Evolutionary conservation across 2,329 filamentous ascomycete genomes (phyloP), one percentile per base, ranked within the genome.

Genomic region (Zasmidium citrigriseum): DNA sequence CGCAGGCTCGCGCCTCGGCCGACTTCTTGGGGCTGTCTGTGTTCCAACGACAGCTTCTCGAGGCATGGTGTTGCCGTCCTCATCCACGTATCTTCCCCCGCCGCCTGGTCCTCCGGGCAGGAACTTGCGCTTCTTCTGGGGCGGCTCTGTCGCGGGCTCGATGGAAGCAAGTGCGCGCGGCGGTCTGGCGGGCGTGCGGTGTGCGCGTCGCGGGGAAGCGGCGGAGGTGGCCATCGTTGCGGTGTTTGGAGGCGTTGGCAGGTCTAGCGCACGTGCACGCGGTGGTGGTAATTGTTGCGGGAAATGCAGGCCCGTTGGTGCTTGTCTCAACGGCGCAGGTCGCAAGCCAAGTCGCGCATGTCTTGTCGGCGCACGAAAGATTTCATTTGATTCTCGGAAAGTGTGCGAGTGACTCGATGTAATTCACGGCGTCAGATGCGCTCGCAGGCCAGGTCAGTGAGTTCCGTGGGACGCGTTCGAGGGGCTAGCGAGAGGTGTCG

Each of bases 101-200:
- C 92, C 92, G 41, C 91, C 91, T 58, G 91, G 89, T 2, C 91
- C 92, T 49, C 92, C 92, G 29, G 93, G 91, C 49, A 96, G 84
- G 77, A 96, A 97, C 75, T 75, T 78, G 61, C 75, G 75, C 68
- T 73, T 74, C 74, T 81, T 81, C 73, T 63, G 68, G 24, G 76
- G 74, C 27, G 77, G 76, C 53, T 76, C 77, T 18, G 75, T 76
- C 59, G 76, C 74, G 47, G 74, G 61, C 54, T 67, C 68, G 46
- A 64, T 67, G 10, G 63, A 63, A 16, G 67, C 64, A 27, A 65
- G 66, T 16, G 67, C 63, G 53, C 65, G 68, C 46, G 64, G 57
- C 14, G 64, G 56, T 20, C 70, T 62, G 23, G 61, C 70, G 23
- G 67, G 70, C 23, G 69, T 70, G 53, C 67, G 69, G 60, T 67